Evolutionary conservation across 805 yeast genomes (phyloP).

Genomic region (Myxozyma sirexii): DNA sequence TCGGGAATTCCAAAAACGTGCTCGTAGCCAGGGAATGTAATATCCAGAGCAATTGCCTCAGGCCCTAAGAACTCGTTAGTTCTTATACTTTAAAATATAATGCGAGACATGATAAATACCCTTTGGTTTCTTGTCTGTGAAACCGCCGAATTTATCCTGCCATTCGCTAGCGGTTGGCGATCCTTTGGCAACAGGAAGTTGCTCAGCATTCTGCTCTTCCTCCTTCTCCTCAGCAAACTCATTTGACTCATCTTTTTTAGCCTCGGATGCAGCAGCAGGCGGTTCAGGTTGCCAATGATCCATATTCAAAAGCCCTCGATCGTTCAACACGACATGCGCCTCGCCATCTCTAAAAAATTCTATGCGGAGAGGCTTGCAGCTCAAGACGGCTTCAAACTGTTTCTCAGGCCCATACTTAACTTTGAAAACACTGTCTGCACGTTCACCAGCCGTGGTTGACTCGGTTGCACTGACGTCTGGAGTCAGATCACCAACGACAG

Average conservation of each 20-base stretch:
- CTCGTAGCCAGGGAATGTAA: conserved; percentile 59
- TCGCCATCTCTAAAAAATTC: conserved; percentile 51
- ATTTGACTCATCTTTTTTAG: not conserved
- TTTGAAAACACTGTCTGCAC: conserved; percentile 9
- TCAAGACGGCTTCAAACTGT: conserved; percentile 49
- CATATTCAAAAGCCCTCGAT: conserved; percentile 67
- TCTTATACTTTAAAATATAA: too few species aligned
- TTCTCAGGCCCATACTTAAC: conserved; percentile 46
- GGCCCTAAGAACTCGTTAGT: too few species aligned
- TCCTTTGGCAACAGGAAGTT: conserved; percentile 46
- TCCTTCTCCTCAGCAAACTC: conserved; percentile 40
- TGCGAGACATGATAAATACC: too few species aligned
- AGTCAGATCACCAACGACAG: conserved; percentile 45
- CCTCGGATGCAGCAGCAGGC: not conserved
- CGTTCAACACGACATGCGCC: conserved; percentile 64
- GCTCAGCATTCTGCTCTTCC: conserved; percentile 22
- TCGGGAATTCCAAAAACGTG: conserved; percentile 95
- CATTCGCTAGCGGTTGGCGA: conserved; percentile 72
- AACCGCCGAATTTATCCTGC: conserved; percentile 71
- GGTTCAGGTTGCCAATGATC: conserved; percentile 72
- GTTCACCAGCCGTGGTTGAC: conserved; percentile 14
- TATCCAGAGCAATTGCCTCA: conserved; percentile 82
- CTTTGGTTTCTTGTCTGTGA: conserved; percentile 63
- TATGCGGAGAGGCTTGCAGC: conserved; percentile 54
- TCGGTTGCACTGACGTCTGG: conserved; percentile 29